Evolutionary conservation across 2,329 filamentous ascomycete genomes (phyloP).

Genomic region (Claviceps capensis): DNA sequence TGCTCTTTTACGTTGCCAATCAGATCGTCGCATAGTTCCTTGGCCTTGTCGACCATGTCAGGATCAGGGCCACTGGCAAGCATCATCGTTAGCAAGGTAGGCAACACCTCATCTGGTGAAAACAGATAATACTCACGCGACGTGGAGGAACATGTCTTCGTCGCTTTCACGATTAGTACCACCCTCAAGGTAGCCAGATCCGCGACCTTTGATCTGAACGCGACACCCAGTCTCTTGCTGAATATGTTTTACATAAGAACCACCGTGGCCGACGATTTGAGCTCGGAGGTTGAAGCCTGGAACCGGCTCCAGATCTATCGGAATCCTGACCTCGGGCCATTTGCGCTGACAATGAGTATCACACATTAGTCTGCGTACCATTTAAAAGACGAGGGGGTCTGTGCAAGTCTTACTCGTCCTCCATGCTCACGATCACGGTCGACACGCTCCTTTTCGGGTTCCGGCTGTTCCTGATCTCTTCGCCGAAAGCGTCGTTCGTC

Average conservation of each 20-base stretch:
- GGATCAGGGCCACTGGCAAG: constrained; percentile 67
- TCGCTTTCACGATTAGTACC: constrained; percentile 84
- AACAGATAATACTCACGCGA: constrained; percentile 51
- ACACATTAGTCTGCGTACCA: not conserved
- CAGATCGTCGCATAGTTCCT: constrained; percentile 78
- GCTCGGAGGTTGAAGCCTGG: constrained; percentile 92
- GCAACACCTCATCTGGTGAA: not conserved
- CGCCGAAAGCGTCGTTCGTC: constrained; percentile 87
- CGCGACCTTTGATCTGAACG: constrained; percentile 94
- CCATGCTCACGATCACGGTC: constrained; percentile 58
- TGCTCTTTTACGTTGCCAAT: constrained; percentile 76
- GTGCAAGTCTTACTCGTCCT: constrained; percentile 42
- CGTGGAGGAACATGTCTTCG: constrained; percentile 92
- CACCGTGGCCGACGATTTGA: constrained; percentile 88
- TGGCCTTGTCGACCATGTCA: constrained; percentile 72
- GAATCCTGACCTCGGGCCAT: constrained; percentile 96
- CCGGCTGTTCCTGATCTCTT: constrained; percentile 57
- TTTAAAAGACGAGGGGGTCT: not conserved
- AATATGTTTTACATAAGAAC: constrained; percentile 95
- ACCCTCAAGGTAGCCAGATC: constrained; percentile 85
- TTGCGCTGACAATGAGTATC: constrained; percentile 54
- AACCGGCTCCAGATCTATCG: constrained; percentile 79
- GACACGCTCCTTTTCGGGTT: constrained; percentile 61
- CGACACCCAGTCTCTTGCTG: constrained; percentile 90
- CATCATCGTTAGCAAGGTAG: constrained; percentile 2